These are phyloP conservation scores for Candida pseudofarinosa DNA, from an alignment of 805 yeast species.

Conservation along the genomic window DNA sequence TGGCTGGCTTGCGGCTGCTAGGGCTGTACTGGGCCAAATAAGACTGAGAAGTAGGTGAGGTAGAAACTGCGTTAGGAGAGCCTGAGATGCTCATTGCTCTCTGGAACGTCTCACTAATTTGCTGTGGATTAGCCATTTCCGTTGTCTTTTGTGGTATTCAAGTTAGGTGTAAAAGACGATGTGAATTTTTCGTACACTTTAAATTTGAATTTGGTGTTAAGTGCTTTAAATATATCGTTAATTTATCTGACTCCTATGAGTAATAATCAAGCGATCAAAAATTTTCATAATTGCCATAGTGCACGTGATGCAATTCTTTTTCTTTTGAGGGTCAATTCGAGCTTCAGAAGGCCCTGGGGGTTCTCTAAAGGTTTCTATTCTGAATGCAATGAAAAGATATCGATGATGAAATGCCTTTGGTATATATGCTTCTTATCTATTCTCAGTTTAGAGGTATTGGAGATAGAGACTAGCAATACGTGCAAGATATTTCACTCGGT, in stretches of 20 bases:
- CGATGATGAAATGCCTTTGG: no score
- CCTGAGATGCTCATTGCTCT: constrained; percentile 49
- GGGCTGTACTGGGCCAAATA: constrained; percentile 54
- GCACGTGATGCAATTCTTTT: not conserved
- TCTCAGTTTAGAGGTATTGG: no score
- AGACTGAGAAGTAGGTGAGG: constrained; percentile 72
- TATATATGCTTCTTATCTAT: no score
- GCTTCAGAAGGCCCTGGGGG: no score
- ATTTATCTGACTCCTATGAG: not conserved
- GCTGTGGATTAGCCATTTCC: constrained; percentile 63
- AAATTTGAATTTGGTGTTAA: not conserved
- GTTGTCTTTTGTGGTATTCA: not conserved
- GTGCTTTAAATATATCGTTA: not conserved
- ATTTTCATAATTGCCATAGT: not conserved
- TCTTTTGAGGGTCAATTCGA: no score
- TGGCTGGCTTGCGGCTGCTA: constrained; percentile 47
- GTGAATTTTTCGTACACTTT: not conserved
- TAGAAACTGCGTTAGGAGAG: constrained; percentile 70
- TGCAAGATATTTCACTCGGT: not conserved
- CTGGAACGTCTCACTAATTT: constrained; percentile 59
- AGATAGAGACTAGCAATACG: not conserved
- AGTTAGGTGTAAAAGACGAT: no score
- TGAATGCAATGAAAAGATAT: no score
- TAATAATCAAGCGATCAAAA: not conserved
- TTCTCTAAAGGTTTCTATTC: no score